Base-by-base conservation (phyloP, 164 flowering plant genomes). In the Tetrastigma voinierianum region DNA sequence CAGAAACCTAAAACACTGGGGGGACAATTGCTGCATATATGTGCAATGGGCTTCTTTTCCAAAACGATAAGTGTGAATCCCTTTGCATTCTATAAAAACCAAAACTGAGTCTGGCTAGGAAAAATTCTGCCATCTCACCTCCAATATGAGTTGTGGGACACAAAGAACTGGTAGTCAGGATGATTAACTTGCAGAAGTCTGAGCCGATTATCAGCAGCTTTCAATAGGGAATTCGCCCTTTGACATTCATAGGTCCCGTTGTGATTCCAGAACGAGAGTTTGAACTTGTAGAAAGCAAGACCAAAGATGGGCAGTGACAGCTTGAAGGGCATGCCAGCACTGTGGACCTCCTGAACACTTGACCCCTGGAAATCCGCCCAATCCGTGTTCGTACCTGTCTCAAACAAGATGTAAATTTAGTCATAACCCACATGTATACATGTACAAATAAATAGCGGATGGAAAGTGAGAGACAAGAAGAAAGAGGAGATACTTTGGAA, bases 141-240 rank as follows among this genome's bases (percentile, higher is more conserved):
- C 61, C 21, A 10, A 51, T 32, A 54, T 40, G 76, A 15, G 46
- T 61, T 66, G 69, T 81, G 70, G 20, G 81, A 78, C 13, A 68
- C 61, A 58, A 88, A 88, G 78, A 86, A 88, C 40, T 46, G 71
- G 73, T 70, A 84, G 54, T 88, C 93, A 1, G 93, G 93, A 69
- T 88, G 90, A 52, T 76, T 63, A 1, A 88, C 88, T 72, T 77
- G 74, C 67, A 84, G 61, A 47, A 23, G 51, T 62, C 77, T 81
- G 16, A 88, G 84, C 93, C 93, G 83, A 58, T 74, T 79, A 46
- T 79, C 88, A 46, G 93, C 88, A 53, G 77, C 83, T 59, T 56
- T 81, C 68, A 74, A 44, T 17, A 88, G 73, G 17, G 88, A 82
- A 67, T 68, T 75, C 14, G 78, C 77, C 67, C 76, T 77, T 47